These are phyloP conservation scores for Eimeria acervulina DNA, from an alignment of 169 alveolate species.

Conservation along the genomic window DNA sequence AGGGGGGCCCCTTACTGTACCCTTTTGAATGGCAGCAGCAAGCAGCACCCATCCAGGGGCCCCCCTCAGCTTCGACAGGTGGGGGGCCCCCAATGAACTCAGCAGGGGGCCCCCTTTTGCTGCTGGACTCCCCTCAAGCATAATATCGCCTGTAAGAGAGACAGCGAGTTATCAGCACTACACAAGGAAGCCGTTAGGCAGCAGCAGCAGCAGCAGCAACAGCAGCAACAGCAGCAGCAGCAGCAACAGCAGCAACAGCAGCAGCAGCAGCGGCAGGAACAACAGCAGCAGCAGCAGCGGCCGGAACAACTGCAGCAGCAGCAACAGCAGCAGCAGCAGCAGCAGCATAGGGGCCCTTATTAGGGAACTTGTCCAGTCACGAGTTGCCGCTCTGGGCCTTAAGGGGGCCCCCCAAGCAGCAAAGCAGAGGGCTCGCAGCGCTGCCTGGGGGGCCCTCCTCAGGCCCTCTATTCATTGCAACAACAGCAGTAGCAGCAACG, in stretches of 20 bases:
- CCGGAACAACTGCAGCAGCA: too few species aligned
- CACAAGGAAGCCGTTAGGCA: neutral
- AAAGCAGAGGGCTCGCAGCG: constrained; percentile 38
- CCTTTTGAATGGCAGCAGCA: constrained; percentile 8
- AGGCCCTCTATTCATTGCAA: neutral
- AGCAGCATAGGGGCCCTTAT: neutral
- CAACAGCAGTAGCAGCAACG: neutral
- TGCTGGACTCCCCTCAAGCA: neutral
- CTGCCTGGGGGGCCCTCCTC: constrained; percentile 51
- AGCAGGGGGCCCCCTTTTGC: neutral
- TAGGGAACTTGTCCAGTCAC: neutral
- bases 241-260: constrained; percentile 42
- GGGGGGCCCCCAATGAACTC: neutral
- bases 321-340: constrained; percentile 49
- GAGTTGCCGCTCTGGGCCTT: neutral
- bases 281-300: constrained; percentile 29
- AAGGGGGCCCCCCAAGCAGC: neutral
- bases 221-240: constrained; percentile 40
- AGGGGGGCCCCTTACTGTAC: neutral
- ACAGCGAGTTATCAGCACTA: neutral
- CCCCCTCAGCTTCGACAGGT: neutral
- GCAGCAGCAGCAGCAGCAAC: constrained; percentile 19
- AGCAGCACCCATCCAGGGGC: neutral
- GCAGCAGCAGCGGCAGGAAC: constrained; percentile 35
- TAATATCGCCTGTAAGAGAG: neutral